phyloP scores from a whole-genome alignment of 306 rosid genomes.

The Gastrolobium villosum region DNA sequence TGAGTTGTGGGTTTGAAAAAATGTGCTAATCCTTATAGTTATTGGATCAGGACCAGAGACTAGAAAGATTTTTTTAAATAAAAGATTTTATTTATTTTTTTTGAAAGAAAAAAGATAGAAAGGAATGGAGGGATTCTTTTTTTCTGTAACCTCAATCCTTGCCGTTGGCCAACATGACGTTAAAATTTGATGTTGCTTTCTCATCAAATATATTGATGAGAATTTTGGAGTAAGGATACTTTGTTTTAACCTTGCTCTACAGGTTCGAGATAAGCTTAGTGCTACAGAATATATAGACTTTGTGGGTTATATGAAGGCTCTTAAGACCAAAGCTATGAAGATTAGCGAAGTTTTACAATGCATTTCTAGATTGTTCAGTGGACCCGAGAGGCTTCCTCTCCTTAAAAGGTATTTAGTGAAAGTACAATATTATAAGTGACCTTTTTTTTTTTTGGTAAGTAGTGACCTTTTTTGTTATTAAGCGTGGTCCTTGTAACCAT shows the following conservation, averaged over 20 bases:
- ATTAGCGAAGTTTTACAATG: constrained; percentile 76
- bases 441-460: too few species aligned
- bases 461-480: constrained; percentile 35
- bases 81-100: too few species aligned
- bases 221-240: constrained; percentile 36
- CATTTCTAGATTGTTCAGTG: constrained; percentile 79
- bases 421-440: neutral
- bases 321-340: constrained; percentile 87
- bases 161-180: neutral
- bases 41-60: too few species aligned
- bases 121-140: too few species aligned
- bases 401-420: constrained; percentile 65
- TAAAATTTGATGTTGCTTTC: constrained; percentile 7
- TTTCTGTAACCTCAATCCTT: neutral
- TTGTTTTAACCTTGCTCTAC: constrained; percentile 47
- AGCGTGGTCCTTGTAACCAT: constrained; percentile 34
- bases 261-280: constrained; percentile 88
- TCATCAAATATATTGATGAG: constrained; percentile 22
- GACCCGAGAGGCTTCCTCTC: constrained; percentile 80
- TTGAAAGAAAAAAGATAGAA: too few species aligned
- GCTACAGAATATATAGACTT: constrained; percentile 76
- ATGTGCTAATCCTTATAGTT: neutral
- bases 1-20: neutral
- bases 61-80: too few species aligned
- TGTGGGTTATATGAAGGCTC: constrained; percentile 87